phyloP scores from a whole-genome alignment of 2,329 filamentous ascomycete species.

The Phialemonium atrogriseum region DNA sequence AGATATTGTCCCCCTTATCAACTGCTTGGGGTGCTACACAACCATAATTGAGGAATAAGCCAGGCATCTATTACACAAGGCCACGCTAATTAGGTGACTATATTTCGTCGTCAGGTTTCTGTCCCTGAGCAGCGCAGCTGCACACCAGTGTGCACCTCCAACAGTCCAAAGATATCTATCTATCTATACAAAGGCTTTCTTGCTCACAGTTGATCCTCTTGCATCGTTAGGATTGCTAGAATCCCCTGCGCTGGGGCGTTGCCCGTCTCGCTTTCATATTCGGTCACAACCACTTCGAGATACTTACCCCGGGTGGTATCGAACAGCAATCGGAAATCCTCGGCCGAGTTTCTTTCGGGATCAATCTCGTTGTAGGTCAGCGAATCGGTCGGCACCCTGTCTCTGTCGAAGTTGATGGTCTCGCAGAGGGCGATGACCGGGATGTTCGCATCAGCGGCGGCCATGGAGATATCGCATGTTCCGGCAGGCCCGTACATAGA shows the following conservation, averaged over 20 bases:
- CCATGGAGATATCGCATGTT: constrained; percentile 78
- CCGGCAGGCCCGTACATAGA: constrained; percentile 81
- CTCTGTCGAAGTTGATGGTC: constrained; percentile 84
- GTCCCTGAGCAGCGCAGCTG: too few relatives aligned
- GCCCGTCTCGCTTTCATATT: constrained; percentile 88
- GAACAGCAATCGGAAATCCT: constrained; percentile 63
- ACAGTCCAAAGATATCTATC: too few relatives aligned
- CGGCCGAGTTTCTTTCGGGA: constrained; percentile 56
- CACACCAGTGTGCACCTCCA: too few relatives aligned
- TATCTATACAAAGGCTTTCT: too few relatives aligned
- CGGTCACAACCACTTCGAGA: constrained; percentile 82
- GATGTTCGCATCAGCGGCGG: constrained; percentile 65
- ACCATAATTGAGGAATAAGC: too few relatives aligned
- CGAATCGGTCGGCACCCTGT: constrained; percentile 81
- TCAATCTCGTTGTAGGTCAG: constrained; percentile 91
- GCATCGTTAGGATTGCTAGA: constrained; percentile 50
- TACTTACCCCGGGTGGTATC: constrained; percentile 86
- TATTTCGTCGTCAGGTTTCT: too few relatives aligned
- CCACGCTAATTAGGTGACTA: too few relatives aligned
- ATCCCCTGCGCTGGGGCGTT: constrained; percentile 80
- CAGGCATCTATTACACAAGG: too few relatives aligned
- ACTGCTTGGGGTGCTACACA: too few relatives aligned
- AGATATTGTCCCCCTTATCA: too few relatives aligned
- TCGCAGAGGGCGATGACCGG: constrained; percentile 88
- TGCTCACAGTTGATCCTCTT: constrained; percentile 42